A percentile compares a stretch with the other conserved stretches of the same genome.
Conservation (phyloP, 202 grass and related monocot species). For the Schoenoplectus triqueter region DNA sequence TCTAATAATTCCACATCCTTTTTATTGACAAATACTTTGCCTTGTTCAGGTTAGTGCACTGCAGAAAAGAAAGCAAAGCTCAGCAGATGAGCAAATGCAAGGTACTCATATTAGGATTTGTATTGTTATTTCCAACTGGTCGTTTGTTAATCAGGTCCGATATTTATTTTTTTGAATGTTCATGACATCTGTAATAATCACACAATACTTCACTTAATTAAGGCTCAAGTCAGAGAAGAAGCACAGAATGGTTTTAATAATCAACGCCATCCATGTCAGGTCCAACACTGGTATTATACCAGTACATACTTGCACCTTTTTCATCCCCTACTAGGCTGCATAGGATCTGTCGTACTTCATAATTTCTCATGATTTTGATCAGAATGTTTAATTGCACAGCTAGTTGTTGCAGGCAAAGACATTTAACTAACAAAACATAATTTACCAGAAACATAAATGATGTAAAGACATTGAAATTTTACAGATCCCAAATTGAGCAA, state of each 20-base stretch:
- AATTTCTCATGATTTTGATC: neutral
- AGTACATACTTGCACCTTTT: neutral
- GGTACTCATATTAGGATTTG: slow-evolving; percentile 49
- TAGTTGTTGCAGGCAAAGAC: neutral
- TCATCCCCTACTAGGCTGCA: neutral
- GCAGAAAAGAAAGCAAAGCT: slow-evolving; percentile 55
- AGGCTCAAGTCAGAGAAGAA: neutral
- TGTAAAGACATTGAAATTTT: neutral
- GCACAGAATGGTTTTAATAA: neutral
- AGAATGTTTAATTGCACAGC: neutral
- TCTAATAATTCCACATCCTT: slow-evolving; percentile 28
- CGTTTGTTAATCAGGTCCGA: too few species aligned
- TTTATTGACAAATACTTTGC: slow-evolving; percentile 17
- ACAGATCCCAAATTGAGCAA: slow-evolving; percentile 30
- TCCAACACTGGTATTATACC: neutral
- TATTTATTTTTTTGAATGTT: too few species aligned
- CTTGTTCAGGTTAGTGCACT: slow-evolving; percentile 50
- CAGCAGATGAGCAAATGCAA: slow-evolving; percentile 40
- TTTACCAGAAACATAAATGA: neutral
- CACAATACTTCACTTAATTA: too few species aligned
- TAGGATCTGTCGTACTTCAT: neutral
- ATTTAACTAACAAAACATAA: neutral
- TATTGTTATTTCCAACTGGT: too few species aligned
- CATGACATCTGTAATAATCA: too few species aligned
- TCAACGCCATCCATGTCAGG: neutral